Percentiles rank a stretch among this genome's conserved stretches.
Evolutionary conservation across 345 rosid genomes (phyloP).

Genomic region (Euclidium syriacum): DNA sequence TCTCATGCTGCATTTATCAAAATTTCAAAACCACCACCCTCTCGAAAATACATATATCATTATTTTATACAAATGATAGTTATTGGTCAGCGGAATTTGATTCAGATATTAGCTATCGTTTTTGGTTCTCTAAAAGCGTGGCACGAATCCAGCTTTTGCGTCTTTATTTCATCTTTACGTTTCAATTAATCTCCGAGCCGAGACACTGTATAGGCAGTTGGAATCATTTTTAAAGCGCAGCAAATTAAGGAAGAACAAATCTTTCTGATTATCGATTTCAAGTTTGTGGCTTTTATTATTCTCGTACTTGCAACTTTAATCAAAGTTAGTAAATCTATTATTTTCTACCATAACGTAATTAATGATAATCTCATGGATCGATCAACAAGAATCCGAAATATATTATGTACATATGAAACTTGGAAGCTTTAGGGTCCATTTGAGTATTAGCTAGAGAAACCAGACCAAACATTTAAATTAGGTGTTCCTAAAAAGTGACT

Average conservation of each 20-base stretch:
- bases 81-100: neutral
- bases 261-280: neutral
- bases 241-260: neutral
- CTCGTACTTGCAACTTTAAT: neutral
- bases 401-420: neutral
- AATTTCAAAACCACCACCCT: too few species aligned
- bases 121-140: conserved; percentile 20
- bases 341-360: too few species aligned
- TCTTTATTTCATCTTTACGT: conserved; percentile 28
- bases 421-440: conserved; percentile 9
- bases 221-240: neutral
- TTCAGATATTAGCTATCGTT: neutral
- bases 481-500: conserved; percentile 12
- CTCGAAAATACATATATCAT: neutral
- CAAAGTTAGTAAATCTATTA: neutral
- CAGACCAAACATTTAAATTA: conserved; percentile 15
- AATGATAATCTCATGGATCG: too few species aligned
- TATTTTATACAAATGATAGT: neutral
- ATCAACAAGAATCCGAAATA: neutral
- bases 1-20: conserved; percentile 2
- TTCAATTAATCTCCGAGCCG: neutral
- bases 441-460: neutral
- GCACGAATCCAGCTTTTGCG: conserved; percentile 12
- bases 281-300: neutral
- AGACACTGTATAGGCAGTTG: neutral